Evolutionary conservation across 1,284 basidiomycete genomes (phyloP).

Genomic region (Papiliotrema nemorosa): DNA sequence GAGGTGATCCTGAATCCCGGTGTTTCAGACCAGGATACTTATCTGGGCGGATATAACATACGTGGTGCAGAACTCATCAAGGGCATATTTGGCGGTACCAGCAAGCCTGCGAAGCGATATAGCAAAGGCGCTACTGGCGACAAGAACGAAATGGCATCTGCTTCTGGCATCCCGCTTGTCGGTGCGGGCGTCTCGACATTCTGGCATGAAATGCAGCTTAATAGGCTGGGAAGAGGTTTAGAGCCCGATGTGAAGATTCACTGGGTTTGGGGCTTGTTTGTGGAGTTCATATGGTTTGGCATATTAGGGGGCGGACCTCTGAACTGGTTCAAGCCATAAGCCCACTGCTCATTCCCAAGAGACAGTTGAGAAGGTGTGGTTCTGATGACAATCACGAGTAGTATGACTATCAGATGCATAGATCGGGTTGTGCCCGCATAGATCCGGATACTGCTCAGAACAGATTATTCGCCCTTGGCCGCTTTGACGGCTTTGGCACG

Average conservation of each 20-base stretch:
- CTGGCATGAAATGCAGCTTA: conserved; percentile 48
- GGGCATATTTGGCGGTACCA: conserved; percentile 22
- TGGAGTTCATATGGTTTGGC: conserved; percentile 34
- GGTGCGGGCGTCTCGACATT: conserved; percentile 41
- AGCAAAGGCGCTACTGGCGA: not conserved
- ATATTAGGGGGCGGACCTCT: conserved; percentile 26
- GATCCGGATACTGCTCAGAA: not conserved
- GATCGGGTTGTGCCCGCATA: no score
- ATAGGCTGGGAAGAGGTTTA: conserved; percentile 33
- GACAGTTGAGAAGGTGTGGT: not conserved
- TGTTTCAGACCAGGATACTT: conserved; percentile 17
- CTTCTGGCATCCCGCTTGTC: conserved; percentile 35
- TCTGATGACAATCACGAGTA: not conserved
- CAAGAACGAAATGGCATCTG: not conserved
- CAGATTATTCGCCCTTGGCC: conserved; percentile 6
- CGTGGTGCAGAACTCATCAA: conserved; percentile 21
- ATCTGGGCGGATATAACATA: conserved; percentile 30
- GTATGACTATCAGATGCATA: no score
- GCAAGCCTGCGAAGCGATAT: not conserved
- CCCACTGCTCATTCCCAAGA: no score
- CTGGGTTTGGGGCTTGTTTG: conserved; percentile 26
- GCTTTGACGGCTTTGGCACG: conserved; percentile 15
- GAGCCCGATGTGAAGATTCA: conserved; percentile 32
- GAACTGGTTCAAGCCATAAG: conserved; percentile 10
- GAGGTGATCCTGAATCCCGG: conserved; percentile 30